These are phyloP conservation scores for Daldinia sp. DNA, from an alignment of 2,329 filamentous ascomycete species.

Conservation along the genomic window DNA sequence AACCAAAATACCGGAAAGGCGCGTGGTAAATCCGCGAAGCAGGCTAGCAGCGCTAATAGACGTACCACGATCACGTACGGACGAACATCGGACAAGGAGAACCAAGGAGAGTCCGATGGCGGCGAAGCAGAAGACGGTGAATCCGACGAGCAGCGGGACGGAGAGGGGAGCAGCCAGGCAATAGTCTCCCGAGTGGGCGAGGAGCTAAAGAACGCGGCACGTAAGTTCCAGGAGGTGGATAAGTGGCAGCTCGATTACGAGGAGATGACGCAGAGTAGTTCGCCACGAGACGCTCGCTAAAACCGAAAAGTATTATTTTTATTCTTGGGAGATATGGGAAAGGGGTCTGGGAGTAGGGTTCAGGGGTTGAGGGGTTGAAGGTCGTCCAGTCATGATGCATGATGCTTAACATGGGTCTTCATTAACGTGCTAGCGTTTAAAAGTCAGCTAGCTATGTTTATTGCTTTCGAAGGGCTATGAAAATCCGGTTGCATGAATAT, in stretches of 20 bases:
- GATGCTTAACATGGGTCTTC: constrained; percentile 24
- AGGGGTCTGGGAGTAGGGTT: neutral
- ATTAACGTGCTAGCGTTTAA: constrained; percentile 29
- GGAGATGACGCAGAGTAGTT: constrained; percentile 65
- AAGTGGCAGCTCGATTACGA: constrained; percentile 74
- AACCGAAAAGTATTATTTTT: neutral
- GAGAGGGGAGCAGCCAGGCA: constrained; percentile 49
- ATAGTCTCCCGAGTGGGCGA: constrained; percentile 53
- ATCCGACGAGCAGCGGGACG: constrained; percentile 46
- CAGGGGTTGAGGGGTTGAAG: neutral
- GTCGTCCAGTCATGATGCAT: constrained; percentile 13
- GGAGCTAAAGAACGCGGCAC: constrained; percentile 66
- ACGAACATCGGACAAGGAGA: constrained; percentile 66
- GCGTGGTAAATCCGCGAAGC: constrained; percentile 16
- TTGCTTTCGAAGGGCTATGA: constrained; percentile 3
- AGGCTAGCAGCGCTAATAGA: constrained; percentile 20
- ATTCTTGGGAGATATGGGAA: neutral
- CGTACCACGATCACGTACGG: constrained; percentile 58
- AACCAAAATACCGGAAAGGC: constrained; percentile 32
- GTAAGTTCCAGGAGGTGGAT: constrained; percentile 75
- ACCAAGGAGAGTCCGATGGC: constrained; percentile 51
- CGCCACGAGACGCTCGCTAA: constrained; percentile 61
- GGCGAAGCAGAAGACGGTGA: constrained; percentile 48
- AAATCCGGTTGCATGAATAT: neutral
- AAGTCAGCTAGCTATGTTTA: neutral